Base-by-base conservation (phyloP, 768 basidiomycete species). In the Mycena vitilis region DNA sequence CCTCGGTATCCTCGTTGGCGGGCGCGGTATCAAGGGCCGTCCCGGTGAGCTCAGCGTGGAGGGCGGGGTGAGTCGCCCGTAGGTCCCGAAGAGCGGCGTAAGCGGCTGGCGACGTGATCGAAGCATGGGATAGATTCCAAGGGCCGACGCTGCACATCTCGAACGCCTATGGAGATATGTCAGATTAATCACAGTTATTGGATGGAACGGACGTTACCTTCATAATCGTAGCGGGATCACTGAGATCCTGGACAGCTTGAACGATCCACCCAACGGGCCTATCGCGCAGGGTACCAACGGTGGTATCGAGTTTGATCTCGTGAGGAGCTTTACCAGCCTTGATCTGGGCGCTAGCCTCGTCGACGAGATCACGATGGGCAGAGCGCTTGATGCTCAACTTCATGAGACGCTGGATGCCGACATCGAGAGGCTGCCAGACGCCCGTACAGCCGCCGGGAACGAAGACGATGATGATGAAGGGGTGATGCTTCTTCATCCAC, bases 361-460 rank as follows among this genome's bases (percentile, higher is more conserved):
- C 11, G 40, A 40, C 40, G 40, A 40, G 4, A 9, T 40, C 40
- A 3, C 40, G 40, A 8, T 40, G 40, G 2, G 40, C 40, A 2
- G 40, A 40, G 40, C 40, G 40, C 7, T 40, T 40, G 42, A 71
- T 68, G 52, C 54, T 63, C 18, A 65, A 67, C 53, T 71, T 71
- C 20, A 65, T 20, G 5, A 66, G 49, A 5, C 74, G 72, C 57
- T 80, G 79, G 20, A 71, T 69, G 6, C 70, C 67, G 52, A 68
- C 70, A 60, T 71, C 70, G 12, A 68, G 74, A 0, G 76, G 76
- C 68, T 75, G 74, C 45, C 55, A 71, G 13, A 76, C 20, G 6
- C 75, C 73, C 2, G 73, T 77, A 49, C 73, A 75, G 23, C 72
- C 71, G 34, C 68, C 76, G 2, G 77, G 76, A 6, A 77, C 60